phyloP scores from a whole-genome alignment of 352 stramenopile species.

The Pythium aquatile region DNA sequence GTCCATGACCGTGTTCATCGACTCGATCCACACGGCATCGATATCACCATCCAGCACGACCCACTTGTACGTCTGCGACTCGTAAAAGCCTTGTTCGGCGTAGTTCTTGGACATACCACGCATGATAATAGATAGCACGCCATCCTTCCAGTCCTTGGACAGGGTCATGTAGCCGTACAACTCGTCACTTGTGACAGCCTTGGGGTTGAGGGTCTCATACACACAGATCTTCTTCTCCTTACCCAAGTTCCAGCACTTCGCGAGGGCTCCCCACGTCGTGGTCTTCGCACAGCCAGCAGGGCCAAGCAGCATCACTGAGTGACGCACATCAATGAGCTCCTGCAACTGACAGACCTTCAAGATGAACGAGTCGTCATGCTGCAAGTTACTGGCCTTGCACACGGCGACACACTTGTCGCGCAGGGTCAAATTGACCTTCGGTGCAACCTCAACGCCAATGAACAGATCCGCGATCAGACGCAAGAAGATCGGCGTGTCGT shows the following conservation, averaged over 20 bases:
- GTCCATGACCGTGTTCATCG: constrained; percentile 98
- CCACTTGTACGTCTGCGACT: constrained; percentile 92
- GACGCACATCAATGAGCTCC: constrained; percentile 85
- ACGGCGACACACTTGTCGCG: constrained; percentile 91
- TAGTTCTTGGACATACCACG: constrained; percentile 90
- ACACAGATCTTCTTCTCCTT: constrained; percentile 90
- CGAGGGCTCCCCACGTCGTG: constrained; percentile 81
- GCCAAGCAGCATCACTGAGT: constrained; percentile 86
- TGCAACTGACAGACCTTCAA: constrained; percentile 87
- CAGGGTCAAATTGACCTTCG: constrained; percentile 92
- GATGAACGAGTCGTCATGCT: constrained; percentile 86
- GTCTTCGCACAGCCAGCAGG: constrained; percentile 83
- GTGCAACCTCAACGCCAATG: constrained; percentile 93
- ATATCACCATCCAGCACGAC: constrained; percentile 88
- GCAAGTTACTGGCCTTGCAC: constrained; percentile 86
- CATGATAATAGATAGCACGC: constrained; percentile 90
- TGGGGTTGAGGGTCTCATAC: constrained; percentile 88
- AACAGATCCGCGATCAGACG: constrained; percentile 87
- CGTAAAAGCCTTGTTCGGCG: constrained; percentile 92
- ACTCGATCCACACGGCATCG: constrained; percentile 88
- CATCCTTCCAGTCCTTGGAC: constrained; percentile 90
- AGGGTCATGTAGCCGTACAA: constrained; percentile 93
- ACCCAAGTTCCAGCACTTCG: constrained; percentile 85
- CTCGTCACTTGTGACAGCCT: constrained; percentile 88
- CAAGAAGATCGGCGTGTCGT: constrained; percentile 88